These are phyloP conservation scores for Quercus bicolor DNA, from an alignment of 306 rosid species.

Conservation along the genomic window DNA sequence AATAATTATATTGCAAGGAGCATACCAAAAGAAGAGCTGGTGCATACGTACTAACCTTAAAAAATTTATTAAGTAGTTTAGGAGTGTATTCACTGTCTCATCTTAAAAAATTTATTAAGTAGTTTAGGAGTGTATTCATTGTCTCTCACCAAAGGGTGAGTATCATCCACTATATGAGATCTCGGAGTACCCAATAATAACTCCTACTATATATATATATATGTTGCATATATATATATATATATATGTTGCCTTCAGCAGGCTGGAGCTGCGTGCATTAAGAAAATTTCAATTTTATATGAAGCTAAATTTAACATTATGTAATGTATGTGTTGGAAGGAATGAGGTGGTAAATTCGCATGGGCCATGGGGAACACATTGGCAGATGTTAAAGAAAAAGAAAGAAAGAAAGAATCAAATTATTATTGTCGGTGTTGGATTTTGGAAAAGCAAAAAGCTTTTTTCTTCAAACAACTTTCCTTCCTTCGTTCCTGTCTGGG, in stretches of 20 bases:
- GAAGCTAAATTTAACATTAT: too few species aligned
- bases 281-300: constrained; percentile 11
- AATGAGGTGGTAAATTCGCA: constrained; percentile 43
- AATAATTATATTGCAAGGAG: constrained; percentile 13
- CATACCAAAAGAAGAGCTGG: constrained; percentile 42
- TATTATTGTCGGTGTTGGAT: constrained; percentile 12
- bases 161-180: too few species aligned
- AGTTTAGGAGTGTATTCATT: background rate
- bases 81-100: too few species aligned
- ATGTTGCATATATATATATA: too few species aligned
- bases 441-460: background rate
- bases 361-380: constrained; percentile 36
- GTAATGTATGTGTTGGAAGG: background rate
- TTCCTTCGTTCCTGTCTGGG: too few species aligned
- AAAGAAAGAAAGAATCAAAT: background rate
- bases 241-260: too few species aligned
- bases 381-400: constrained; percentile 44
- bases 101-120: too few species aligned
- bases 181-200: too few species aligned
- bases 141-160: too few species aligned
- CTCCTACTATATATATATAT: background rate
- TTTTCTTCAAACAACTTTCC: background rate
- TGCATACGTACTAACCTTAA: background rate
- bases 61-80: background rate
- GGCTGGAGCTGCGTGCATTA: too few species aligned